Evolutionary conservation across 106 monocot genomes (phyloP), one percentile per base, ranked within the genome.

Genomic region (Acorus gramineus): DNA sequence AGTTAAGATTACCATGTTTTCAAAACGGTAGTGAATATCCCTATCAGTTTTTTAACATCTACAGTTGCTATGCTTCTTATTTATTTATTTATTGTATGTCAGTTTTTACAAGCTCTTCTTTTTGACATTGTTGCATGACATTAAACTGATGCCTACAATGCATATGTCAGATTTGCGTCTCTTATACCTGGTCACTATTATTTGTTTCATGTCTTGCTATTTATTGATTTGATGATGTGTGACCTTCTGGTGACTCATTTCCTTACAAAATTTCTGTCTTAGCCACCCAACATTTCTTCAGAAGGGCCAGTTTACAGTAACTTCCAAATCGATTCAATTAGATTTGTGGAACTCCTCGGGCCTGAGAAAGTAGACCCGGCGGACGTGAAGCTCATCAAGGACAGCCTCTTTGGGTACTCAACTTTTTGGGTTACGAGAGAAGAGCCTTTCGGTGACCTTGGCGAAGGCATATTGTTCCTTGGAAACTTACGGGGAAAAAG

Each of bases 341-440:
- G 83, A 72, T 66, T 96, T 47, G 76, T 85, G 84, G 95, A 96
- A 70, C 90, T 96, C 8, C 84, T 96, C 51, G 95, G 90, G 49
- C 95, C 95, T 47, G 95, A 96, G 65, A 96, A 87, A 59, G 95
- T 96, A 44, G 95, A 96, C 73, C 87, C 80, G 28, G 73, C 80
- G 47, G 95, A 96, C 62, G 87, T 96, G 70, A 87, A 96, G 76
- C 76, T 85, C 4, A 82, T 96, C 12, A 96, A 87, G 68, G 90
- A 90, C 52, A 96, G 83, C 12, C 87, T 96, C 53, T 96, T 96
- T 68, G 95, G 95, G 2, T 96, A 96, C 75, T 87, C 95, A 55
- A 96, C 87, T 59, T 96, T 96, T 61, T 96, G 90, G 90, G 79
- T 87, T 46, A 96, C 95, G 8, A 90, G 52, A 77, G 95, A 96